Evolutionary conservation across 305 asterid species (phyloP), one percentile per base, ranked within the genome.

Genomic region (Ilex paraguariensis): DNA sequence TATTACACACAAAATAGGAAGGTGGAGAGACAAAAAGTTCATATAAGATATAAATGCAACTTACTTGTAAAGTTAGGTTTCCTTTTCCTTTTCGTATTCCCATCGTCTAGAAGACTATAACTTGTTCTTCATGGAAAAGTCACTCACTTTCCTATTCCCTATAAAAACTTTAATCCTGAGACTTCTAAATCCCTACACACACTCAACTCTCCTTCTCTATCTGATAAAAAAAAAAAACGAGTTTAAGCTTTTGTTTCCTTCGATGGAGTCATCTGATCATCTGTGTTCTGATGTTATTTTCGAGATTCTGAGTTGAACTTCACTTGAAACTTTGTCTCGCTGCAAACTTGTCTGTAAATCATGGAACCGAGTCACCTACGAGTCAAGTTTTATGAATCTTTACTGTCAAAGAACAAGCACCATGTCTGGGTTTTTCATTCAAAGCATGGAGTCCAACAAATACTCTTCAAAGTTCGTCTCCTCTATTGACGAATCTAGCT

Each of bases 321-420:
- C 63, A 0, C 44, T 71, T 10, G 33, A 46, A 53, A 71, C 70
- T 1, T 7, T 81, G 21, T 71, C 66, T 44, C 1, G 64, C 1
- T 70, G 79, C 75, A 77, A 58, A 49, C 15, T 59, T 0, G 73
- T 75, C 0, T 65, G 62, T 59, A 78, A 68, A 36, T 63, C 59
- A 1, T 78, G 83, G 80, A 57, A 63, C 0, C 15, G 62, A 3
- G 11, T 71, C 13, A 54, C 54, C 0, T 21, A 50, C 6, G 66
- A 56, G 2, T 21, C 71, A 10, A 33, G 21, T 31, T 78, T 78
- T 71, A 65, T 59, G 75, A 39, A 71, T 3, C 7, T 3, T 5
- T 68, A 65, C 10, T 58, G 69, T 36, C 16, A 67, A 13, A 75
- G 58, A 6, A 67, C 70, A 0, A 32, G 40, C 1, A 69, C 56